Evolutionary conservation across 805 yeast genomes (phyloP), one percentile per base, ranked within the genome.

Genomic region (Ogataea corticis): DNA sequence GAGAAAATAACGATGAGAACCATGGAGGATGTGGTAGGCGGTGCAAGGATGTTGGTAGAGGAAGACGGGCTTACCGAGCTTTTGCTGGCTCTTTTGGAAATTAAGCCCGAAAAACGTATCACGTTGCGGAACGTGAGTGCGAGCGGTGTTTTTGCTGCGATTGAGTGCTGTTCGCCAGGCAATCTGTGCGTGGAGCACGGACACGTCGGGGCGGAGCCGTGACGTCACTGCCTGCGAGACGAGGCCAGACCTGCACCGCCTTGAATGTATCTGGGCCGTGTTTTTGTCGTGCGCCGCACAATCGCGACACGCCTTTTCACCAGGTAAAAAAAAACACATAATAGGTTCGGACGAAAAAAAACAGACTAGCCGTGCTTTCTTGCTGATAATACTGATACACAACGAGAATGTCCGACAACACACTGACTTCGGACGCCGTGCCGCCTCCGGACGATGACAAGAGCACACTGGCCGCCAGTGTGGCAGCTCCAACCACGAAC

Each of bases 221-320:
- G 25, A 9, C 9, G 25, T 5, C 25, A 21, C 7, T 21, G n/a
- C n/a, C n/a, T n/a, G n/a, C n/a, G n/a, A n/a, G n/a, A n/a, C n/a
- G n/a, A n/a, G n/a, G n/a, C n/a, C n/a, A n/a, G n/a, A n/a, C n/a
- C n/a, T n/a, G n/a, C n/a, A n/a, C n/a, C n/a, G n/a, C n/a, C n/a
- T n/a, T n/a, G n/a, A n/a, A n/a, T n/a, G n/a, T n/a, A n/a, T n/a
- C n/a, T n/a, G n/a, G n/a, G n/a, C n/a, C n/a, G n/a, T n/a, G n/a
- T n/a, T n/a, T 21, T 5, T 16, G 38, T 35, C 38, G 38, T 35
- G 15, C 30, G 14, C 38, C 14, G 30, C 38, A 23, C 25, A 37
- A 37, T 37, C 40, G 40, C 40, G 40, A 37, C 40, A 37, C 40
- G 40, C 25, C 25, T 15, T 37, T 16, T 11, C 11, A 7, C 11